Conservation (phyloP, 305 asterid genomes). For the Fraxinus xanthoxyloides region DNA sequence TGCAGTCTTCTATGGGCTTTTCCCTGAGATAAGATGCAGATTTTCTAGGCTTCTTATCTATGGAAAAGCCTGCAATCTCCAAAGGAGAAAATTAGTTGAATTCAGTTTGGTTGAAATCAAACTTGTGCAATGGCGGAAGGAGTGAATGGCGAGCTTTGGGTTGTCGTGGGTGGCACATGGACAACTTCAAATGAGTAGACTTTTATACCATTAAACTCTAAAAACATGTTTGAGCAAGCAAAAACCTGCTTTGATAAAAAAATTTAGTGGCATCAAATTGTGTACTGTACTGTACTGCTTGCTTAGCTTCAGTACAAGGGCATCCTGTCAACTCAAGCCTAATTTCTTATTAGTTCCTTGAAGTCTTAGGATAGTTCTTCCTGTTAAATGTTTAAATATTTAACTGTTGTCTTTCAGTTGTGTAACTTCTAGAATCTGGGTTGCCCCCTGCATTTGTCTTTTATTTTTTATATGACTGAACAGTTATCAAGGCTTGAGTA, state of each 20-base stretch:
- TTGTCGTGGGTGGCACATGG: background rate
- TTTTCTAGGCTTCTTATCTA: background rate
- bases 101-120: background rate
- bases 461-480: background rate
- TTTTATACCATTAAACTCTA: background rate
- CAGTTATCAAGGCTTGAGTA: background rate
- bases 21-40: background rate
- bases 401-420: background rate
- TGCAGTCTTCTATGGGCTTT: background rate
- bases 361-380: background rate
- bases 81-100: background rate
- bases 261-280: background rate
- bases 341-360: background rate
- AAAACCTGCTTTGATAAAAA: background rate
- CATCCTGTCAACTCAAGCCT: background rate
- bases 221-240: background rate
- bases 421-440: background rate
- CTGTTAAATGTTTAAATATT: background rate
- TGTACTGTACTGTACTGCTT: background rate
- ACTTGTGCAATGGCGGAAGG: background rate
- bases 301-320: background rate
- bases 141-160: background rate
- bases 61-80: background rate
- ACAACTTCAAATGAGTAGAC: background rate
- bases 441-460: background rate